Percentiles rank a stretch among this genome's conserved stretches.
These are phyloP conservation scores for Vitis cinerea DNA, from an alignment of 164 flowering plant genomes.

Conservation along the genomic window DNA sequence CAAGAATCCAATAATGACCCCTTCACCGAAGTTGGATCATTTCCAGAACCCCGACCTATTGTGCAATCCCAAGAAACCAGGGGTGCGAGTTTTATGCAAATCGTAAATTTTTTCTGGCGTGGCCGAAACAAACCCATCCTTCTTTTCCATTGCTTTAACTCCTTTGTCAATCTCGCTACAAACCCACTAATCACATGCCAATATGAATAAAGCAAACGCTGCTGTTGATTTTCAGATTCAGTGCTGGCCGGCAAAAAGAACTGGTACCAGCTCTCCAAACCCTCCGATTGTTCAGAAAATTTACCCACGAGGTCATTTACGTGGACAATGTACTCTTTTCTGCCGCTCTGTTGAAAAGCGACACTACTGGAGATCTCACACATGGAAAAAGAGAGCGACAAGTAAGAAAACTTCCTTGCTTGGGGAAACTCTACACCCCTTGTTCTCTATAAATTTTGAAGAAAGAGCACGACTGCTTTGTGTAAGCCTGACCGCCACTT, in stretches of 20 bases:
- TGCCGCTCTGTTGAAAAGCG: no score
- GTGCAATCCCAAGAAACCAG: conserved; percentile 22
- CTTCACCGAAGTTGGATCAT: conserved; percentile 12
- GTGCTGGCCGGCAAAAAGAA: conserved; percentile 24
- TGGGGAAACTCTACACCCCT: neutral
- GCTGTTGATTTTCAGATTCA: neutral
- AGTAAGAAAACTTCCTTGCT: neutral
- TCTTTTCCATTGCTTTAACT: conserved; percentile 19
- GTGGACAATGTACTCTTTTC: conserved; percentile 9
- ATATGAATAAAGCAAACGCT: conserved; percentile 24
- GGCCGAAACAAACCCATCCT: conserved; percentile 25
- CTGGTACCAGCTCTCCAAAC: conserved; percentile 16
- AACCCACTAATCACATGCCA: conserved; percentile 27
- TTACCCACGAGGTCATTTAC: conserved; percentile 15
- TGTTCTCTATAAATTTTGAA: no score
- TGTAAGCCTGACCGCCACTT: no score
- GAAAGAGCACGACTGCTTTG: no score
- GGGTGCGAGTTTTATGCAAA: conserved; percentile 30
- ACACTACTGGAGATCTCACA: no score
- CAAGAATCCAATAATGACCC: conserved; percentile 15
- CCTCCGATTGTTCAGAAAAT: neutral
- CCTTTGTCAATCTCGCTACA: conserved; percentile 21
- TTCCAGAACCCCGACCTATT: conserved; percentile 16
- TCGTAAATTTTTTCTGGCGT: conserved; percentile 5
- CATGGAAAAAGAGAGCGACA: no score